Evolutionary conservation across 371 early-diverging fungal species (phyloP), one percentile per base, ranked within the genome.

Genomic region (Funneliformis caledonium): DNA sequence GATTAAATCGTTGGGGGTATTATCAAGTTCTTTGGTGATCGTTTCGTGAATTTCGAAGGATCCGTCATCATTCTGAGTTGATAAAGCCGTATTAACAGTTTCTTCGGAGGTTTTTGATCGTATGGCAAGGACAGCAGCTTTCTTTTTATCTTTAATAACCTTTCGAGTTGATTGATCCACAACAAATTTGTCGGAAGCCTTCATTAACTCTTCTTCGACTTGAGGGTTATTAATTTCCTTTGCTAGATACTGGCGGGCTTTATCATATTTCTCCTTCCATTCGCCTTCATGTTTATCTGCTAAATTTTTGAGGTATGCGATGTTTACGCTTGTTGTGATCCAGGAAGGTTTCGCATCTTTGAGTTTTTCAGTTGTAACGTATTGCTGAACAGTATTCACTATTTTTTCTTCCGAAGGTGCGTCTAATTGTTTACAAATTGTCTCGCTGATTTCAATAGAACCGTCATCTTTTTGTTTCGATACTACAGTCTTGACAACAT

Each of bases 241-340:
- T 22, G 42, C 7, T 12, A 77, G 67, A 50, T 77, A 77, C 50
- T 65, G n/a, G 12, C 52, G n/a, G 11, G 77, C 67, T 33, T 48
- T 77, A n/a, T 77, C 26, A 19, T 61, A 77, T 65, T 77, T 62
- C 22, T 42, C 45, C 12, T 59, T 62, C 76, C 76, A 76, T 47
- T 45, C 26, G 31, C 10, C 43, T 77, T 65, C 67, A 50, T 65
- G 37, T 4, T 59, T 16, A 65, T n/a, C n/a, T 4, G 77, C 60
- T n/a, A n/a, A n/a, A 22, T 26, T 43, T 65, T 77, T 61, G 33
- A 77, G 77, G 31, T 65, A 77, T 31, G 48, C 64, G 50, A 77
- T 12, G 31, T n/a, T 77, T 7, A 76, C 26, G 16, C 62, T 62
- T n/a, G 76, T 76, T 60, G 62, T 42, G 19, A 43, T 31, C 76